phyloP scores from a whole-genome alignment of 139 green algal genomes.

The Bryopsis sp. region DNA sequence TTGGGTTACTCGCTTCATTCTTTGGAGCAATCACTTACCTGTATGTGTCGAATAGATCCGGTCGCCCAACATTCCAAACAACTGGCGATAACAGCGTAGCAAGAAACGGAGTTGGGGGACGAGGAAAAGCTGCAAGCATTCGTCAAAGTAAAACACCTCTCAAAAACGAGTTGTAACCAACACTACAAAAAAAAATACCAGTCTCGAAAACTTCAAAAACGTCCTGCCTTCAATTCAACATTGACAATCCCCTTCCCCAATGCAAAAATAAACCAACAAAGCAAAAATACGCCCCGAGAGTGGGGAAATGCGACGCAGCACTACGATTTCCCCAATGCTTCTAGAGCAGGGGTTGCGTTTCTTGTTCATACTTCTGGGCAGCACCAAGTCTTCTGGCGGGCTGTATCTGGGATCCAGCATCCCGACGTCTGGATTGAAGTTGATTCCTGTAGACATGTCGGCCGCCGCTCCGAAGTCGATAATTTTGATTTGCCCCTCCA shows the following conservation, averaged over 20 bases:
- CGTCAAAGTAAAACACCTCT: no score
- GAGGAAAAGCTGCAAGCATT: conserved; percentile 72
- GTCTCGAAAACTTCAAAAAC: no score
- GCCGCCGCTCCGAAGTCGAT: conserved; percentile 89
- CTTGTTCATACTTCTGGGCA: conserved; percentile 69
- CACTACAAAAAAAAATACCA: no score
- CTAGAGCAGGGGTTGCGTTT: no score
- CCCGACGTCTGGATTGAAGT: conserved; percentile 78
- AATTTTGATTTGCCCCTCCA: conserved; percentile 58
- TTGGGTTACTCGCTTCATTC: no score
- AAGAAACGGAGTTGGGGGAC: conserved; percentile 47
- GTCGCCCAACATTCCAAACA: conserved; percentile 64
- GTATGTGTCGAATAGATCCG: conserved; percentile 87
- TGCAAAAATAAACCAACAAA: background rate
- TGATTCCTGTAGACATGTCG: conserved; percentile 85
- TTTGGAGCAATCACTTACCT: conserved; percentile 20
- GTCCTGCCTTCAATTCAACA: no score
- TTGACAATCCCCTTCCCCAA: no score
- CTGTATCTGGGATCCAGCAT: conserved; percentile 86
- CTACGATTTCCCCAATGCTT: no score
- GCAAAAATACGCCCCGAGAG: background rate
- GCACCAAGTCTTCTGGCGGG: conserved; percentile 82
- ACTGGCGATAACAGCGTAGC: conserved; percentile 64
- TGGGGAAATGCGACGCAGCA: no score
- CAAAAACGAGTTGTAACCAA: no score